phyloP scores from a whole-genome alignment of 805 yeast species.

The Candida patagonica region DNA sequence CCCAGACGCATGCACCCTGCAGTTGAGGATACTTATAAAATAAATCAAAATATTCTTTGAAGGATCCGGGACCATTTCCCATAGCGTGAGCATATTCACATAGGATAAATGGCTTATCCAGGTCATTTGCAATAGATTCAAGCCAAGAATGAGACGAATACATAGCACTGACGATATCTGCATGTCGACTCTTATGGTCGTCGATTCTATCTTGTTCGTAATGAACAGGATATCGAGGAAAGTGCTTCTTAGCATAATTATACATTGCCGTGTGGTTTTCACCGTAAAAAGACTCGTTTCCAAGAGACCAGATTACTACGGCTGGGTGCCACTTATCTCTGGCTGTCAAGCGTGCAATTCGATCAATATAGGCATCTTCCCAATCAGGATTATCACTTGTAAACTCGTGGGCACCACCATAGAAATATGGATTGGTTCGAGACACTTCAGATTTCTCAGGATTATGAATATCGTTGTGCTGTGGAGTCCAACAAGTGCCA shows the following conservation, averaged over 20 bases:
- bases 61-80: conserved; percentile 32
- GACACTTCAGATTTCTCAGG: conserved; percentile 5
- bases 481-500: conserved; percentile 1
- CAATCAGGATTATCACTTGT: conserved; percentile 28
- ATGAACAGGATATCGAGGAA: conserved; percentile 28
- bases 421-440: conserved; percentile 11
- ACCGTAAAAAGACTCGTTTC: conserved; percentile 32
- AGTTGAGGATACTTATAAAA: conserved; percentile 24
- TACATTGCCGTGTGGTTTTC: conserved; percentile 27
- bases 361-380: conserved; percentile 29
- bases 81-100: conserved; percentile 33
- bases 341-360: conserved; percentile 25
- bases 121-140: conserved; percentile 16
- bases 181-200: conserved; percentile 12
- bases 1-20: conserved; percentile 34
- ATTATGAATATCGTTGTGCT: neutral
- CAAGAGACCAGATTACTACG: conserved; percentile 33
- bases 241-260: conserved; percentile 20
- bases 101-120: conserved; percentile 25
- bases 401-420: conserved; percentile 18
- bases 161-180: conserved; percentile 29
- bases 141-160: conserved; percentile 24
- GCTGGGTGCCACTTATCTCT: conserved; percentile 31
- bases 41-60: conserved; percentile 27
- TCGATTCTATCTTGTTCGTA: conserved; percentile 28